Conservation (phyloP, 805 yeast genomes). For the Candida gorgasii region DNA sequence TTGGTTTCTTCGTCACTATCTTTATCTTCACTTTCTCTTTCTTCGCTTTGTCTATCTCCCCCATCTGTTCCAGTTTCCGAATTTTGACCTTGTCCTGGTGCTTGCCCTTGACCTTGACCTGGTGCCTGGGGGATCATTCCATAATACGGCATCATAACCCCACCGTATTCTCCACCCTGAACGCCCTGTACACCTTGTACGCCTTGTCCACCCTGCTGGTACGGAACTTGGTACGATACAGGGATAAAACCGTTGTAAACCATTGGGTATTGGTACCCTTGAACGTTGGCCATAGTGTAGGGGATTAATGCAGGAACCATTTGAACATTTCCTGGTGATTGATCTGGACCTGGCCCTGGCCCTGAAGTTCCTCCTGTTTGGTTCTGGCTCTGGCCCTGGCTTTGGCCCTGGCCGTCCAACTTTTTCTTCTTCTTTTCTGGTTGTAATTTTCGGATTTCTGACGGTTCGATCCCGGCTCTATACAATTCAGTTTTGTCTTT, state of each 20-base stretch:
- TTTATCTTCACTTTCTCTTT: constrained; percentile 8
- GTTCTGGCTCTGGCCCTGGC: background rate
- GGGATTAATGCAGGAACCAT: background rate
- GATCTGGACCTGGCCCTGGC: background rate
- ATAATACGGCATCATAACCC: constrained; percentile 2
- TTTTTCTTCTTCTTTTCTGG: too few species aligned
- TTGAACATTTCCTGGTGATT: background rate
- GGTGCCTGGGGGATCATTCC: too few species aligned
- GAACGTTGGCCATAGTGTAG: background rate
- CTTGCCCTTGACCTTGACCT: background rate
- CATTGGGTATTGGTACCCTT: constrained; percentile 6
- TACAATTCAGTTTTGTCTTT: too few species aligned
- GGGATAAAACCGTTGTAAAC: constrained; percentile 1
- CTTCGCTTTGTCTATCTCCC: background rate
- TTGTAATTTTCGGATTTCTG: too few species aligned
- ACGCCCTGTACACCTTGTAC: too few species aligned
- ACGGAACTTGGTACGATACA: constrained; percentile 5
- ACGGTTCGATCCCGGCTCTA: too few species aligned
- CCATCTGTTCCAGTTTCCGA: background rate
- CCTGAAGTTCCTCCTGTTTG: background rate
- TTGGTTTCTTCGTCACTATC: background rate
- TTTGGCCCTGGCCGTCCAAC: background rate
- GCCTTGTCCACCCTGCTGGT: too few species aligned
- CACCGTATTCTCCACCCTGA: constrained; percentile 3
- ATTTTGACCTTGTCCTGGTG: background rate